Evolutionary conservation across 306 rosid species (phyloP), one percentile per base, ranked within the genome.

Genomic region (Gynostemma pentaphyllum): DNA sequence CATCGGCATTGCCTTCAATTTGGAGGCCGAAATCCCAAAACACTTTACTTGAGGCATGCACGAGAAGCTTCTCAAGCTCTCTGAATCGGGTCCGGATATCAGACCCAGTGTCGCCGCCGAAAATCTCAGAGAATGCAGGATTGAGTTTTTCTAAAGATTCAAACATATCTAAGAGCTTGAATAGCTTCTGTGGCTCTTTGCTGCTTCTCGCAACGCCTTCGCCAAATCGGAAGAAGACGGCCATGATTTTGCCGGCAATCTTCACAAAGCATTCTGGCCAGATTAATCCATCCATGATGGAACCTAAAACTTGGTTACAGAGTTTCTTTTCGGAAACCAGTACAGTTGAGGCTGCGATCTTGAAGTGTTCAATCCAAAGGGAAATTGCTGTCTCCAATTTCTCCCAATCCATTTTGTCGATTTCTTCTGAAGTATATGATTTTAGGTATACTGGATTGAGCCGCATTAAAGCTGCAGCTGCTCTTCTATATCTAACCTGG

Each of bases 201-300:
- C 70, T 83, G 82, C 97, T 83, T 32, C 92, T 62, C 2, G 95
- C 76, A 0, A 87, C 80, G 5, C 89, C 95, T 74, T 91, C 97
- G 3, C 97, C 97, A 59, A 91, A 91, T 13, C 97, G 71, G 60
- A 85, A 82, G 81, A 91, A 91, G 12, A 87, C 96, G 0, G 96
- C 96, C 92, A 83, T 83, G 72, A 91, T 91, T 77, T 87, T 91
- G 78, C 85, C 96, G 2, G 96, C 87, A 56, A 91, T 87, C 70
- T 85, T 91, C 10, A 77, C 75, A 47, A 83, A 91, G 76, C 92
- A 87, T 77, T 87, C 95, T 1, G 85, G 87, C 89, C 87, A 86
- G 10, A 87, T 67, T 9, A 85, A 55, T 4, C 95, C 96, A 0
- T 82, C 89, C 83, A 88, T 75, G 74, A 85, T 62, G 24, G 75